These are phyloP conservation scores for Septoria petroselini DNA, from an alignment of 2,329 filamentous ascomycete genomes.

Conservation along the genomic window DNA sequence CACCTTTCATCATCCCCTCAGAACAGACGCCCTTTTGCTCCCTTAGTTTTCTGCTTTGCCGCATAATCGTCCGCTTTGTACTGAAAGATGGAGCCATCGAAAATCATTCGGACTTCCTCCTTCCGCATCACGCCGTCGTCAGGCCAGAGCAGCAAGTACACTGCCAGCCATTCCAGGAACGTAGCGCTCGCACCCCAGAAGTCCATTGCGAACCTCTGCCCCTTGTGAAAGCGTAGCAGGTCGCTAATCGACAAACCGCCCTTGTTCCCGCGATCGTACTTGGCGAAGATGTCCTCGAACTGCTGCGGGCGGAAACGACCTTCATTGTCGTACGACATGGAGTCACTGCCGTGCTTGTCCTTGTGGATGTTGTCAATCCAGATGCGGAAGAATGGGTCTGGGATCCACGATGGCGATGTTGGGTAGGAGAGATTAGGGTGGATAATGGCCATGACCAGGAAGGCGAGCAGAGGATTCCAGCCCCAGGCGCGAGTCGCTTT, in stretches of 20 bases:
- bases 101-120: conserved; percentile 55
- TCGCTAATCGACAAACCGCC: conserved; percentile 43
- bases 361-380: conserved; percentile 43
- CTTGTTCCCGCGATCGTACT: conserved; percentile 43
- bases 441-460: conserved; percentile 49
- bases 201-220: conserved; percentile 45
- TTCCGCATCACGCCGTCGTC: conserved; percentile 56
- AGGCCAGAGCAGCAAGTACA: conserved; percentile 55
- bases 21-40: too few relatives aligned
- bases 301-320: conserved; percentile 47
- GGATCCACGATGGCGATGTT: conserved; percentile 43
- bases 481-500: conserved; percentile 47
- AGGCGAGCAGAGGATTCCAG: conserved; percentile 45
- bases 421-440: conserved; percentile 52
- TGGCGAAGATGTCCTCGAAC: conserved; percentile 50
- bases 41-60: conserved; percentile 17
- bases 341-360: conserved; percentile 46
- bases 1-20: too few relatives aligned
- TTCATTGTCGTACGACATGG: conserved; percentile 45
- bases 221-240: conserved; percentile 40
- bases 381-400: conserved; percentile 47
- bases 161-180: conserved; percentile 50
- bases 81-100: conserved; percentile 54
- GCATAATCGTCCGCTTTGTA: conserved; percentile 40
- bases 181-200: conserved; percentile 48